Percentiles rank a stretch among this genome's conserved stretches.
Conservation (phyloP, 2,329 filamentous ascomycete species). For the Apiospora pterosperma region DNA sequence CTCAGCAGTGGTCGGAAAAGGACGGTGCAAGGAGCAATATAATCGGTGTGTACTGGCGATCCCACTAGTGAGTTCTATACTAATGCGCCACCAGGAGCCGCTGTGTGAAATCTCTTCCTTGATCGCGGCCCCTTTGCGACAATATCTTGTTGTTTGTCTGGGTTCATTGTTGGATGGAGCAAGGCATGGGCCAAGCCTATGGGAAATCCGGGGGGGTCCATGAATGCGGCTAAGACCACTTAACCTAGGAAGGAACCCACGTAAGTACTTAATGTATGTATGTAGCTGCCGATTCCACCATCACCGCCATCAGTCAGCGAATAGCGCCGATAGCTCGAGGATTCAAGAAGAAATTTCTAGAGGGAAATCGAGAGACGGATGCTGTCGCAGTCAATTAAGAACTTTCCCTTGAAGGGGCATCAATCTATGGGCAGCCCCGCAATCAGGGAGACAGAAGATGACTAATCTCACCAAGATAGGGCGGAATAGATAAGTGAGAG, state of each 20-base stretch:
- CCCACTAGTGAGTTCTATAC: not conserved
- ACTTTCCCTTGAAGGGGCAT: not conserved
- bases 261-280: too few species aligned
- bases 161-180: not conserved
- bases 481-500: not conserved
- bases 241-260: not conserved
- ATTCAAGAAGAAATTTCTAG: not conserved
- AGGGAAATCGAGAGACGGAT: not conserved
- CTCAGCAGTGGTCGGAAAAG: not conserved
- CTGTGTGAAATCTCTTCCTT: not conserved
- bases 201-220: not conserved
- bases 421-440: not conserved
- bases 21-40: not conserved
- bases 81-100: not conserved
- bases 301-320: not conserved
- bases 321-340: not conserved
- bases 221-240: not conserved
- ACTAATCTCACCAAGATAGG: conserved; percentile 1
- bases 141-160: not conserved
- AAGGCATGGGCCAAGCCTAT: conserved; percentile 1
- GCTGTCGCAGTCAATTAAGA: not conserved
- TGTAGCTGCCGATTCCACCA: conserved; percentile 1
- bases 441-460: not conserved
- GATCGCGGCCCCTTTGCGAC: not conserved
- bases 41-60: not conserved